Percentiles rank a stretch among this genome's conserved stretches.
Conservation (phyloP, 331 rosid species). For the Stylosanthes scabra region DNA sequence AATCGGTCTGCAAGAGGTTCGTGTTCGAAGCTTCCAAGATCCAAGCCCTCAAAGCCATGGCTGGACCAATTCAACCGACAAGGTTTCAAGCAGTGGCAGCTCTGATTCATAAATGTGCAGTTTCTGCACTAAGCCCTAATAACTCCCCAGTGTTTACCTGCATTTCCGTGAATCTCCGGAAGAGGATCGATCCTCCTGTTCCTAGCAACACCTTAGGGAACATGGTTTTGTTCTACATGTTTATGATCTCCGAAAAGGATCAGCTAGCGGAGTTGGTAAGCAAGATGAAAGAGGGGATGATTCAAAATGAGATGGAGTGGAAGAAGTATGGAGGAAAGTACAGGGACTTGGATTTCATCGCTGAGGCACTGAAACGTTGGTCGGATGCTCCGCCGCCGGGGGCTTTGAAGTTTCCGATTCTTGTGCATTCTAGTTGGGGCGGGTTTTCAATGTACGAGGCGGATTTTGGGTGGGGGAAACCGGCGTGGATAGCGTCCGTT, state of each 20-base stretch:
- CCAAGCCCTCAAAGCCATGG: constrained; percentile 27
- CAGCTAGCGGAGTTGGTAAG: constrained; percentile 21
- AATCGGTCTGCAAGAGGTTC: constrained; percentile 31
- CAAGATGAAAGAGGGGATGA: background rate
- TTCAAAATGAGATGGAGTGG: background rate
- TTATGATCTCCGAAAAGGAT: background rate
- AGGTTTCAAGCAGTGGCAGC: constrained; percentile 46
- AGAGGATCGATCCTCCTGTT: constrained; percentile 34
- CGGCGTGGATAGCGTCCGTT: constrained; percentile 18
- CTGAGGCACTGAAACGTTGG: background rate
- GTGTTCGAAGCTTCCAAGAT: constrained; percentile 40
- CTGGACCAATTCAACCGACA: background rate
- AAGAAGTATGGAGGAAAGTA: constrained; percentile 8
- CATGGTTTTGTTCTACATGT: background rate
- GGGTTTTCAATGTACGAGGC: constrained; percentile 25
- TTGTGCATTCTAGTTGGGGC: constrained; percentile 31
- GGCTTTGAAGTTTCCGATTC: background rate
- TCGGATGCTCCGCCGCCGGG: background rate
- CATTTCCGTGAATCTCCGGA: constrained; percentile 15
- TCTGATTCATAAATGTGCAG: constrained; percentile 29
- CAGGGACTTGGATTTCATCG: background rate
- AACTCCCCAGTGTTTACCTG: background rate
- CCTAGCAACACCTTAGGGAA: constrained; percentile 30
- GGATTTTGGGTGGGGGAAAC: constrained; percentile 59
- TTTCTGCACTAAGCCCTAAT: constrained; percentile 1